Base-by-base conservation (phyloP, 1,284 basidiomycete genomes). In the Ustilago vetiveriae region DNA sequence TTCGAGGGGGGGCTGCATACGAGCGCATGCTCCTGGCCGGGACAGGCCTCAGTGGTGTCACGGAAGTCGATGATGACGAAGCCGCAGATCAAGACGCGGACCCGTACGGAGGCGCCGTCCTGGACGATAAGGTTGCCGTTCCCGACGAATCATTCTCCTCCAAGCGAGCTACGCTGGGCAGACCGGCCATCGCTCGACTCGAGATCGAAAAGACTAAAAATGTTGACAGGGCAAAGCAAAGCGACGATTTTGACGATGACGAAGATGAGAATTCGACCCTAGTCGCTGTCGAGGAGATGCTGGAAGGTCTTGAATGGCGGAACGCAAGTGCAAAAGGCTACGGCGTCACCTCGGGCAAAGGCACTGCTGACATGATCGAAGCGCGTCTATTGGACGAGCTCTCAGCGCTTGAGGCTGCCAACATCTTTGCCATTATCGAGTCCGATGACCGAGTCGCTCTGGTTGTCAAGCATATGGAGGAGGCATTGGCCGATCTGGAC, bases 361-460 rank as follows among this genome's bases (percentile, higher is more conserved):
- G 78, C 17, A 81, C 80, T 8, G 79, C 79, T 7, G 80, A 82
- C 39, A 71, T 78, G 26, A 82, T 82, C 42, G 80, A 82, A 45
- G 79, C 72, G 14, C 67, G 76, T 10, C 53, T 82, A 7, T 56
- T 81, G 35, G 78, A 78, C 40, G 80, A 82, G 54, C 62, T 82
- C 10, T 65, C 74, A 0, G 80, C 80, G 7, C 62, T 82, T 6
- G 79, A 82, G 17, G 74, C 79, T 9, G 95, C 95, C 9, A 97
- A 95, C 79, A 92, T 98, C 23, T 92, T 98, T 82, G 96, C 94
- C 0, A 96, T 98, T 84, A 86, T 98, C 47, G 95, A 98, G 83
- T 91, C 91, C 6, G 95, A 88, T 63, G 87, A 88, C 54, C 88
- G 95, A 21, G 89, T 98, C 46, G 87, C 86, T 36, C 84, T 90